A percentile compares a stretch with the other conserved stretches of the same genome.
These are phyloP conservation scores for Boletus sensibilis DNA, from an alignment of 768 basidiomycete genomes.

Conservation along the genomic window DNA sequence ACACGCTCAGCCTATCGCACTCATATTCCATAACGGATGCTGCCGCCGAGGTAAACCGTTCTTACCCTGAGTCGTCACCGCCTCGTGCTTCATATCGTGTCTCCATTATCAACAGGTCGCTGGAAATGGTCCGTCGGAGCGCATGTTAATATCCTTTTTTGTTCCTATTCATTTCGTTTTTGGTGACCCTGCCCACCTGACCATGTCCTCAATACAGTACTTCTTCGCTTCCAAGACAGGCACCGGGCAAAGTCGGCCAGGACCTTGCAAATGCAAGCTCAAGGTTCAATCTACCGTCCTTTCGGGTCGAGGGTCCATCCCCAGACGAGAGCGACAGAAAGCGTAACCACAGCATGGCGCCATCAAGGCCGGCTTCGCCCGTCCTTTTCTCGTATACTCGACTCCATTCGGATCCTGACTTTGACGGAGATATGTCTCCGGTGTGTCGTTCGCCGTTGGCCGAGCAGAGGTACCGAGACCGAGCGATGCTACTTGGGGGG, in stretches of 20 bases:
- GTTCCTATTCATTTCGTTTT: conserved; percentile 6
- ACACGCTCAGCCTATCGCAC: conserved; percentile 8
- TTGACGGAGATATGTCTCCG: conserved; percentile 1
- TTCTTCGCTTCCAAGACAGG: conserved; percentile 6
- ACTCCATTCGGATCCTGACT: neutral
- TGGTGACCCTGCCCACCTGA: conserved; percentile 13
- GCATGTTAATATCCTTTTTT: conserved; percentile 16
- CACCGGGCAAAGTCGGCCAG: neutral
- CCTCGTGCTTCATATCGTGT: neutral
- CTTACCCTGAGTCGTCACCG: neutral
- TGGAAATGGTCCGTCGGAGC: conserved; percentile 9
- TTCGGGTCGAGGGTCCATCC: conserved; percentile 20
- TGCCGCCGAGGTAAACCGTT: conserved; percentile 10
- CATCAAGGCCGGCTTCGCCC: conserved; percentile 4
- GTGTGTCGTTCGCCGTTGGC: neutral
- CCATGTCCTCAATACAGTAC: conserved; percentile 7
- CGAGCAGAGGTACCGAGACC: neutral
- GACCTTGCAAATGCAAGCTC: conserved; percentile 7
- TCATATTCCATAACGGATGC: conserved; percentile 3
- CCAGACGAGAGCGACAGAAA: neutral
- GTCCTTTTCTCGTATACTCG: neutral
- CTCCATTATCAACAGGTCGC: conserved; percentile 2
- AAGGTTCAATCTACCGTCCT: conserved; percentile 18
- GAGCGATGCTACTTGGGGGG: neutral
- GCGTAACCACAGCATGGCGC: neutral